Evolutionary conservation across 768 basidiomycete genomes (phyloP).

Genomic region (Boletellus emodensis): DNA sequence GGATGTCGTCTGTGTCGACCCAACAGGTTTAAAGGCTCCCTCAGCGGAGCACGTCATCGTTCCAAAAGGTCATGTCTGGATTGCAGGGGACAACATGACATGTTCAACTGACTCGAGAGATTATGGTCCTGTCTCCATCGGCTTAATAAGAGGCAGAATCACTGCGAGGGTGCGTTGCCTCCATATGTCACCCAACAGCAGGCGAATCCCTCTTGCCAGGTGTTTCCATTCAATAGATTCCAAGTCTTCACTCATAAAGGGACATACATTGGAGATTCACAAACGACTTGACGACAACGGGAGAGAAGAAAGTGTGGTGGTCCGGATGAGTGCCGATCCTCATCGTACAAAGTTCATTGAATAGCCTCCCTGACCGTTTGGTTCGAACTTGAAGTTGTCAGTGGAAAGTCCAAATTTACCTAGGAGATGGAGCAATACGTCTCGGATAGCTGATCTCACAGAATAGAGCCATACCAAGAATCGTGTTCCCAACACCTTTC

Average conservation of each 20-base stretch:
- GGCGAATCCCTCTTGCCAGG: constrained; percentile 15
- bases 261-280: constrained; percentile 14
- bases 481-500: constrained; percentile 86
- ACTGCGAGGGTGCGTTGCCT: constrained; percentile 52
- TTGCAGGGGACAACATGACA: constrained; percentile 83
- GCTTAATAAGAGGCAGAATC: constrained; percentile 66
- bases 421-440: constrained; percentile 24
- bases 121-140: constrained; percentile 91
- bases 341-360: constrained; percentile 78
- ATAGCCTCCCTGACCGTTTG: constrained; percentile 94
- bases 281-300: neutral
- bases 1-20: constrained; percentile 86
- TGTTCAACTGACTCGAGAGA: constrained; percentile 82
- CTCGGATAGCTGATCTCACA: neutral
- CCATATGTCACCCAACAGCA: neutral
- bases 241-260: constrained; percentile 19
- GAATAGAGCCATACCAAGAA: constrained; percentile 58
- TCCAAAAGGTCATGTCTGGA: constrained; percentile 87
- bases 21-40: constrained; percentile 60
- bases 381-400: constrained; percentile 95
- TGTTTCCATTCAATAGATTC: constrained; percentile 31
- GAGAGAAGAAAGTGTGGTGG: neutral
- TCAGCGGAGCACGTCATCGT: constrained; percentile 71
- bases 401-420: constrained; percentile 93
- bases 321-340: constrained; percentile 6